Evolutionary conservation across 345 rosid species (phyloP).

Genomic region (Camelina laxa): DNA sequence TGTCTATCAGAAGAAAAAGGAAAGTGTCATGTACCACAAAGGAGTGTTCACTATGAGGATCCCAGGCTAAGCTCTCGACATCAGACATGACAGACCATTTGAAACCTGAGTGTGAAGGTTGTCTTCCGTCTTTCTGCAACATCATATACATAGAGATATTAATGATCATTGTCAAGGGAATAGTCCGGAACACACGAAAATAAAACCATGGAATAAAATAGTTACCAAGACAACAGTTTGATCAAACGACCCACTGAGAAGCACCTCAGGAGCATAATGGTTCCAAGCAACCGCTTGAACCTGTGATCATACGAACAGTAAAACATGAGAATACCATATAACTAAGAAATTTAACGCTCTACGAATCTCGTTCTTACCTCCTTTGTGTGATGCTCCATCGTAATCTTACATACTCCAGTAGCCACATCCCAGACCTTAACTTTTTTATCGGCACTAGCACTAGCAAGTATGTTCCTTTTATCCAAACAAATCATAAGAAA

Average conservation of each 20-base stretch:
- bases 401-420: slow-evolving; percentile 71
- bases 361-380: slow-evolving; percentile 54
- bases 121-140: slow-evolving; percentile 81
- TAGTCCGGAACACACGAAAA: background rate
- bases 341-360: background rate
- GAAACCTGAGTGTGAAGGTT: slow-evolving; percentile 72
- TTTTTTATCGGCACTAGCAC: slow-evolving; percentile 83
- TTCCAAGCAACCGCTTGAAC: slow-evolving; percentile 99
- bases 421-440: slow-evolving; percentile 92
- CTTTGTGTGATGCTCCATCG: slow-evolving; percentile 89
- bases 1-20: background rate
- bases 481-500: slow-evolving; percentile 9
- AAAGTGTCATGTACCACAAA: slow-evolving; percentile 68
- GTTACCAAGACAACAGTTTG: slow-evolving; percentile 85
- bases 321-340: slow-evolving; percentile 13
- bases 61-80: slow-evolving; percentile 92
- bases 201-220: background rate
- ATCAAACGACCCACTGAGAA: slow-evolving; percentile 99
- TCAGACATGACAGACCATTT: slow-evolving; percentile 79
- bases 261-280: slow-evolving; percentile 72
- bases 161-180: background rate
- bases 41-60: slow-evolving; percentile 79
- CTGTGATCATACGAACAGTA: slow-evolving; percentile 46
- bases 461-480: slow-evolving; percentile 85
- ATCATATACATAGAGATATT: slow-evolving; percentile 21